Conservation (phyloP, 441 rosid species). For the Bocquillonia castaneifolia region DNA sequence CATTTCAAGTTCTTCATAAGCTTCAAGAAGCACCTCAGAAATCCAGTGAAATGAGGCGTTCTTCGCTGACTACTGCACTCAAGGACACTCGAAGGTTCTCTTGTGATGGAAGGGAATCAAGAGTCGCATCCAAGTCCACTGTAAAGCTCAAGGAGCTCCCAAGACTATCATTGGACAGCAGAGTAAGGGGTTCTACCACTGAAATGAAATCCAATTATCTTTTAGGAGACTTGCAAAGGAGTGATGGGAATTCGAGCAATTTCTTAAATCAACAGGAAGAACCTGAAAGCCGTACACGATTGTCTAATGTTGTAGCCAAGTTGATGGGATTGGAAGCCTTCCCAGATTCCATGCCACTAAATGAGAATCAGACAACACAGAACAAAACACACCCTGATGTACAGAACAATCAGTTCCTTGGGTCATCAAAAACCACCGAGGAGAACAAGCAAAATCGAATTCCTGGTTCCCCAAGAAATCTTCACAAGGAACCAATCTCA, state of each 20-base stretch:
- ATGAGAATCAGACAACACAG: slow-evolving; percentile 23
- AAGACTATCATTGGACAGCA: slow-evolving; percentile 87
- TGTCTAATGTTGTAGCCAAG: slow-evolving; percentile 77
- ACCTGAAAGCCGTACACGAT: slow-evolving; percentile 44
- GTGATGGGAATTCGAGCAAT: slow-evolving; percentile 18
- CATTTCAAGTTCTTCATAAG: slow-evolving; percentile 37
- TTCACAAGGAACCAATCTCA: slow-evolving; percentile 38
- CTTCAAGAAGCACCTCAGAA: slow-evolving; percentile 29
- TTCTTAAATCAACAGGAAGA: slow-evolving; percentile 39
- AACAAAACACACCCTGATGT: slow-evolving; percentile 18
- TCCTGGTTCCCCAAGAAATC: slow-evolving; percentile 51
- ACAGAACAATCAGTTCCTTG: slow-evolving; percentile 25
- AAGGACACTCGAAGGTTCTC: slow-evolving; percentile 78
- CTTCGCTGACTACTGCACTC: slow-evolving; percentile 27
- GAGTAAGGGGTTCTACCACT: slow-evolving; percentile 43
- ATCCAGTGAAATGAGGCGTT: slow-evolving; percentile 36
- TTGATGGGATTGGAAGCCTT: slow-evolving; percentile 83
- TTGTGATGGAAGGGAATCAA: slow-evolving; percentile 69
- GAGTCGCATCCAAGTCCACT: slow-evolving; percentile 46
- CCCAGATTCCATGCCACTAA: slow-evolving; percentile 36
- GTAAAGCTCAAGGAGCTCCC: slow-evolving; percentile 74
- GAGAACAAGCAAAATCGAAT: slow-evolving; percentile 36
- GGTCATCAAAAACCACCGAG: slow-evolving; percentile 30
- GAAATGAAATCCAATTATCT: slow-evolving; percentile 39
- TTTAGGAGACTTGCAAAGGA: slow-evolving; percentile 29